phyloP scores from a whole-genome alignment of 2,329 filamentous ascomycete species.

The Zymoseptoria crescenta region DNA sequence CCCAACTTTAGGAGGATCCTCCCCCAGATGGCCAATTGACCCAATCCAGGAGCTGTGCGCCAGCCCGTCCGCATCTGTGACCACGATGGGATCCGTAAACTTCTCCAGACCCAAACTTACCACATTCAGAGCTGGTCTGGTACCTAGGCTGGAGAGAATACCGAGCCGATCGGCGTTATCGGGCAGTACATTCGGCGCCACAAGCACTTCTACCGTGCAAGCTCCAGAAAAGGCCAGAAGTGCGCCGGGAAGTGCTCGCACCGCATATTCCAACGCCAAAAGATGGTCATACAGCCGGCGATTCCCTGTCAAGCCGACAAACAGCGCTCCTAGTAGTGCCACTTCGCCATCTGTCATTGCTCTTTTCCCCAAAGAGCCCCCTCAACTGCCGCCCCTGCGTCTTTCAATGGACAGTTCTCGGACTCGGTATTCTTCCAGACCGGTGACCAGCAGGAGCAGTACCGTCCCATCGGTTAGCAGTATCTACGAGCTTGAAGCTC shows the following conservation, averaged over 20 bases:
- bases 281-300: neutral
- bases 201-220: neutral
- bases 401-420: neutral
- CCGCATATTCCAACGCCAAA: neutral
- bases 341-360: neutral
- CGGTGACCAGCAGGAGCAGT: neutral
- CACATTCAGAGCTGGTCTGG: neutral
- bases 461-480: neutral
- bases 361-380: neutral
- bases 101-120: neutral
- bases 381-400: neutral
- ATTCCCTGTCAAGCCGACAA: neutral
- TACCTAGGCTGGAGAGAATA: neutral
- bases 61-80: neutral
- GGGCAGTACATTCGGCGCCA: neutral
- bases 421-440: neutral
- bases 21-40: neutral
- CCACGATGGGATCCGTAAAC: neutral
- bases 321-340: neutral
- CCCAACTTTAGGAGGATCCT: neutral
- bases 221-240: neutral
- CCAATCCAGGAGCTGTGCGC: neutral
- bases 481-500: neutral
- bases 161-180: neutral
- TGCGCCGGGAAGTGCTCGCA: neutral